Evolutionary conservation across 345 rosid genomes (phyloP).

Genomic region (Cardamine chenopodiifolia): DNA sequence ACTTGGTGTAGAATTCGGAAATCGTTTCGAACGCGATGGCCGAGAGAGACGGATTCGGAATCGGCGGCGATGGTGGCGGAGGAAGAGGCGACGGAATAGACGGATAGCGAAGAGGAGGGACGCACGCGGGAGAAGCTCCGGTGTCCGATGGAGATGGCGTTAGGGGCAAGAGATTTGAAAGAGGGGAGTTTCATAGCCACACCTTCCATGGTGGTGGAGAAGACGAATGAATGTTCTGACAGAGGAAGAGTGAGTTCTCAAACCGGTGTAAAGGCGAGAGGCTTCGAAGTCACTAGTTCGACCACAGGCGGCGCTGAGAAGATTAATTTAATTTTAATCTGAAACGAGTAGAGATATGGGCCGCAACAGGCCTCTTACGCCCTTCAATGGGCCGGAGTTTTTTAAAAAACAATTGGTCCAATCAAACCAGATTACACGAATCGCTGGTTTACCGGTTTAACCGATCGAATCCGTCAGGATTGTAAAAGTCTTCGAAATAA

Average conservation of each 20-base stretch:
- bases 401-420: neutral
- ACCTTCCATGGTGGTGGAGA: constrained; percentile 56
- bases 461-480: neutral
- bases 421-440: neutral
- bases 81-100: constrained; percentile 42
- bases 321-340: neutral
- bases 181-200: constrained; percentile 60
- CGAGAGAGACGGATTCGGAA: constrained; percentile 61
- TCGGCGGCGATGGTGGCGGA: constrained; percentile 39
- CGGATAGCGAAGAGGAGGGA: constrained; percentile 36
- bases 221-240: neutral
- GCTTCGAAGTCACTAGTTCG: neutral
- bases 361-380: neutral
- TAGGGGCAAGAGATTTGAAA: constrained; percentile 48
- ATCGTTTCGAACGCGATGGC: constrained; percentile 77
- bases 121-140: constrained; percentile 28
- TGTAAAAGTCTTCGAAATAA: no score
- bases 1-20: constrained; percentile 90
- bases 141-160: constrained; percentile 27
- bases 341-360: neutral
- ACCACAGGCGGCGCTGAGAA: neutral
- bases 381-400: neutral
- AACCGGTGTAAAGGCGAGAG: neutral
- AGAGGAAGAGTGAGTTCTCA: neutral
- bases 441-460: neutral